Evolutionary conservation across 306 rosid genomes (phyloP).

Genomic region (Vigna trinervia): DNA sequence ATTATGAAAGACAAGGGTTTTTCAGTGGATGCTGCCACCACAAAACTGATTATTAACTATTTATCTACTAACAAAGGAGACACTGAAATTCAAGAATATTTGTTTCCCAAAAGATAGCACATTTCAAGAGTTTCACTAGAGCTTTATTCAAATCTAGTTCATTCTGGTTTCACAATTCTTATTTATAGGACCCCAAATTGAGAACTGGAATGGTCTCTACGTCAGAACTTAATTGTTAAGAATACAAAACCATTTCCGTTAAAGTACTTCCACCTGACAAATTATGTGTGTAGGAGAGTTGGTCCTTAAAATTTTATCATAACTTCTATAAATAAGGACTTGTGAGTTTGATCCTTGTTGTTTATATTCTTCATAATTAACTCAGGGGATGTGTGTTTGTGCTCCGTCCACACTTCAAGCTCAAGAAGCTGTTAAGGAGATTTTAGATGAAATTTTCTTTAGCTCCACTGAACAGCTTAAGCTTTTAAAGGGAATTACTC

Average conservation of each 20-base stretch:
- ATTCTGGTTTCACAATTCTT: background rate
- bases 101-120: conserved; percentile 36
- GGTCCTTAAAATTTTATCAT: too few relatives aligned
- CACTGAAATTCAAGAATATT: conserved; percentile 39
- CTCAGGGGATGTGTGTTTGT: background rate
- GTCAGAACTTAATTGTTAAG: conserved; percentile 8
- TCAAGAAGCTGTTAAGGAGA: background rate
- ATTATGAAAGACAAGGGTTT: conserved; percentile 46
- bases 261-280: too few relatives aligned
- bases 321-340: background rate
- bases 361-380: background rate
- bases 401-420: background rate
- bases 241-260: background rate
- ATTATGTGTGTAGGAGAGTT: too few relatives aligned
- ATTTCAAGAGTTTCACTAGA: conserved; percentile 29
- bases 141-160: conserved; percentile 24
- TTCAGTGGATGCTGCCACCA: conserved; percentile 47
- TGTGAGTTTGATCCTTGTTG: background rate
- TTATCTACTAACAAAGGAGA: conserved; percentile 40
- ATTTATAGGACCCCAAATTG: background rate
- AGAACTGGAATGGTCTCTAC: background rate
- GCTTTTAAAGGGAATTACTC: background rate
- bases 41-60: conserved; percentile 45
- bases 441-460: too few relatives aligned
- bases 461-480: background rate